Evolutionary conservation across 371 early-diverging fungal genomes (phyloP).

Genomic region (Phascolomyces articulosus): DNA sequence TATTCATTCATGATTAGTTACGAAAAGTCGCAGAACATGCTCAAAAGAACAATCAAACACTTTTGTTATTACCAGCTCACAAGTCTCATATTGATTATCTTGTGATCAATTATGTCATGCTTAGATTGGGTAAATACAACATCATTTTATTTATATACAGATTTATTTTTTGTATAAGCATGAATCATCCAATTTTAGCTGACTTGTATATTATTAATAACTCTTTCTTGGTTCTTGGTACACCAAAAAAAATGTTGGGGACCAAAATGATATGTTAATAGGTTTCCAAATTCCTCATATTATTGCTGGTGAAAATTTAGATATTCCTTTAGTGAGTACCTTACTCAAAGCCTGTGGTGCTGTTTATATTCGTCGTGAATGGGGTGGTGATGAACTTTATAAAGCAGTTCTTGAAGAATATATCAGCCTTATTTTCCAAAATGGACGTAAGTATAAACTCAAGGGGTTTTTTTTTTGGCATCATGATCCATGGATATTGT

Average conservation of each 20-base stretch:
- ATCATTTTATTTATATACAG: too few relatives aligned
- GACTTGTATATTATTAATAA: neutral
- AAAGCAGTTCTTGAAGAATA: constrained; percentile 75
- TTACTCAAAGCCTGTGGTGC: constrained; percentile 75
- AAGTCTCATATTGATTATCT: constrained; percentile 89
- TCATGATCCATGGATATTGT: too few relatives aligned
- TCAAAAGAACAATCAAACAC: constrained; percentile 65
- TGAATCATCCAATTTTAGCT: neutral
- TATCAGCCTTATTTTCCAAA: constrained; percentile 51
- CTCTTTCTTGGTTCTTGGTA: neutral
- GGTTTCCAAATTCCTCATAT: constrained; percentile 84
- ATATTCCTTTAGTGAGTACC: constrained; percentile 76
- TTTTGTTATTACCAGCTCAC: constrained; percentile 83
- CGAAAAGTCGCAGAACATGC: constrained; percentile 60
- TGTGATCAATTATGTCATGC: constrained; percentile 81
- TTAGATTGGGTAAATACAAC: constrained; percentile 59
- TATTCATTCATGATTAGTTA: constrained; percentile 41
- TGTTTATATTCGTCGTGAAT: constrained; percentile 81
- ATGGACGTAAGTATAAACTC: constrained; percentile 34
- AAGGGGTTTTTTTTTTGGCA: neutral
- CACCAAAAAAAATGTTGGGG: too few relatives aligned
- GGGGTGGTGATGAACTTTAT: constrained; percentile 82
- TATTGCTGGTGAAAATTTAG: constrained; percentile 88
- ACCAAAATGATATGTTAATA: neutral
- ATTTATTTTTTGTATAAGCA: neutral